Base-by-base conservation (phyloP, 352 stramenopile genomes). In the Pythium vanterpoolii region DNA sequence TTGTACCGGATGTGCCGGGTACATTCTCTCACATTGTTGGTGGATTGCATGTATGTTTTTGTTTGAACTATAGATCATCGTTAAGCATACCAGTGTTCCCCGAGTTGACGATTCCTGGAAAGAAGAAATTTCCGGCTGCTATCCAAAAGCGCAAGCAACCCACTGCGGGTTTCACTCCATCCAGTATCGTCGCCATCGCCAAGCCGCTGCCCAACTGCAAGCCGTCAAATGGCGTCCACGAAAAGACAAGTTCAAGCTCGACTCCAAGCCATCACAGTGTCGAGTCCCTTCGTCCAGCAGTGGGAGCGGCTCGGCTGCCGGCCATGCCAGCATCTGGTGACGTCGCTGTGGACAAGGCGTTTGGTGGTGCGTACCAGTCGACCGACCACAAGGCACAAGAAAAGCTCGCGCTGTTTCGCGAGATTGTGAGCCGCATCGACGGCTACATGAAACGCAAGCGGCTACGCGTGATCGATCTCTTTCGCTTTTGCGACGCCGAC, bases 401-500 rank as follows among this genome's bases (percentile, higher is more conserved):
- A 56, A 86, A 87, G 26, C 68, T 86, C 42, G 73, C 74, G 5
- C 55, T 95, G 53, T 84, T 95, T 28, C 78, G 79, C 51, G 76
- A 89, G 30, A 77, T 95, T 30, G 83, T 92, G 16, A 70, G 82
- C 45, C 85, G 83, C 16, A 95, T 95, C 49, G 85, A 93, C 54
- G 74, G 67, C 33, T 90, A 92, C 73, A 88, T 95, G 72, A 89
- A 88, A 61, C 81, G 83, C 43, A 95, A 93, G 64, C 85, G 77
- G 10, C 64, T 95, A 23, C 83, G 82, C 9, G 82, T 93, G 28
- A 91, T 93, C 65, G 86, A 93, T 45, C 70, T 95, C 21, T 93
- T 93, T 58, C 83, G 81, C n/a, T 93, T 89, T 50, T 95, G 83
- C 24, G 85, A 95, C 46, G 74, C 81, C 2, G 83, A 95, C 43